Evolutionary conservation across 2,329 filamentous ascomycete species (phyloP).

Genomic region (Blastomyces emzantsi): DNA sequence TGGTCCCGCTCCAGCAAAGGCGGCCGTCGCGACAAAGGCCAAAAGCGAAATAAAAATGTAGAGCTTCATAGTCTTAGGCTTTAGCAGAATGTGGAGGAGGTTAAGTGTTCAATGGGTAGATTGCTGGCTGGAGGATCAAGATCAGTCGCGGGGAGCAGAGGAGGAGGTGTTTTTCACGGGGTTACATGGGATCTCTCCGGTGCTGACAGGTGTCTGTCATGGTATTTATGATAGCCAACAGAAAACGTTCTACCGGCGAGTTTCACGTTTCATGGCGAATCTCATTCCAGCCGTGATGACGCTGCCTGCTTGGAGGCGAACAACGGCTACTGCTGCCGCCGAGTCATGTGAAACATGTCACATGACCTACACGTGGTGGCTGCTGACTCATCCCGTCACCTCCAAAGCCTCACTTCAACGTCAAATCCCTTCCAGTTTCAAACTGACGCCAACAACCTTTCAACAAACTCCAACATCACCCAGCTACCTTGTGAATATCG

Average conservation of each 20-base stretch:
- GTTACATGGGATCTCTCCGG: background rate
- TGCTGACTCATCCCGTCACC: background rate
- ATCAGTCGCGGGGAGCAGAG: background rate
- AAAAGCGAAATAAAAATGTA: slow-evolving; percentile 49
- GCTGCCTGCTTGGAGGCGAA: too few species aligned
- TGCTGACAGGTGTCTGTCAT: too few species aligned
- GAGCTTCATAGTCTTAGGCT: slow-evolving; percentile 53
- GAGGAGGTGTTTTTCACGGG: background rate
- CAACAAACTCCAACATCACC: background rate
- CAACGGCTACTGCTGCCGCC: too few species aligned
- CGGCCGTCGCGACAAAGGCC: slow-evolving; percentile 47
- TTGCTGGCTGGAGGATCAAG: background rate
- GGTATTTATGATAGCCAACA: too few species aligned
- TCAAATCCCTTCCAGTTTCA: background rate
- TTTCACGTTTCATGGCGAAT: too few species aligned
- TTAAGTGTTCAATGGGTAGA: background rate
- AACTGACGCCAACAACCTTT: background rate
- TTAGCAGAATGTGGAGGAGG: slow-evolving; percentile 1
- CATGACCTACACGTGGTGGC: background rate
- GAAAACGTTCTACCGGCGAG: too few species aligned
- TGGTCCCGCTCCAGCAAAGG: slow-evolving; percentile 49
- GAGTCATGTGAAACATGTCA: background rate
- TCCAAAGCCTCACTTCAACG: background rate
- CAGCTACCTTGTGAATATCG: background rate
- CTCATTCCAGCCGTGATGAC: too few species aligned